phyloP scores from a whole-genome alignment of 768 basidiomycete species.

The Mycena belliarum region DNA sequence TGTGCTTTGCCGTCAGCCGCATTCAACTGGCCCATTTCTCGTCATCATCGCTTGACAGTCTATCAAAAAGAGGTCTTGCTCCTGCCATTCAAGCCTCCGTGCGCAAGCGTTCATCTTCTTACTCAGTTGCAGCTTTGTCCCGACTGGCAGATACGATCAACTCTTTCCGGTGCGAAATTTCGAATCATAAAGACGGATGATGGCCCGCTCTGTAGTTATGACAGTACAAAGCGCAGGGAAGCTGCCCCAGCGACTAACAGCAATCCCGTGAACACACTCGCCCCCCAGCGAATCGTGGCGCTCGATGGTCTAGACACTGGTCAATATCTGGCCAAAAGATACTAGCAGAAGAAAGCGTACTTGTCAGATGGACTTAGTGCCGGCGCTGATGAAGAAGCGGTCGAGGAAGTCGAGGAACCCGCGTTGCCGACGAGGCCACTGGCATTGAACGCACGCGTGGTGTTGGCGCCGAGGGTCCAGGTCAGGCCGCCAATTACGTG shows the following conservation, averaged over 20 bases:
- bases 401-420: neutral
- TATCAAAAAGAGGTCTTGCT: no score
- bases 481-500: constrained; percentile 77
- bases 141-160: no score
- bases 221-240: neutral
- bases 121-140: no score
- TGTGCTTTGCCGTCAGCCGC: no score
- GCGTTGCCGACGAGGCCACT: constrained; percentile 60
- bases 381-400: neutral
- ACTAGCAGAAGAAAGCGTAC: neutral
- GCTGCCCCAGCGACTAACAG: neutral
- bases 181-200: neutral
- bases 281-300: neutral
- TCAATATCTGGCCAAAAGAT: neutral
- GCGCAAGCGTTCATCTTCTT: no score
- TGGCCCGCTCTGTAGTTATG: neutral
- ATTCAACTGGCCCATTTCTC: no score
- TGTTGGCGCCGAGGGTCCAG: constrained; percentile 72
- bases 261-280: neutral
- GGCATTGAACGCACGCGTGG: constrained; percentile 66
- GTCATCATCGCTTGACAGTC: no score
- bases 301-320: constrained; percentile 1
- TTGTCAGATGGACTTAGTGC: neutral
- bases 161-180: no score
- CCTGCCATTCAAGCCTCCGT: no score